Evolutionary conservation across 345 rosid genomes (phyloP).

Genomic region (Alliaria petiolata): DNA sequence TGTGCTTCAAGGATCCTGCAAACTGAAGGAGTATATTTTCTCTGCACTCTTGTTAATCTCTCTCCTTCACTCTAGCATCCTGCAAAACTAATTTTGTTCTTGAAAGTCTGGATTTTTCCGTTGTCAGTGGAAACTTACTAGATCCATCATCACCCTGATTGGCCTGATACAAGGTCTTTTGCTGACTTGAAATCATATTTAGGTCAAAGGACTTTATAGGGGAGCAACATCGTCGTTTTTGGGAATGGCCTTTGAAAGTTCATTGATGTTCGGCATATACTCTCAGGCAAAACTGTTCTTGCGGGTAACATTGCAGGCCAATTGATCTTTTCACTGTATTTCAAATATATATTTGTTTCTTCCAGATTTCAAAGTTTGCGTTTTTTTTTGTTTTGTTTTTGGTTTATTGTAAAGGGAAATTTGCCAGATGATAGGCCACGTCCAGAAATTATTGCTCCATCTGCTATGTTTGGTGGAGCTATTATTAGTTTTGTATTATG

Average conservation of each 20-base stretch:
- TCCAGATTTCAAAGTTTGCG: background rate
- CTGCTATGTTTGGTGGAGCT: constrained; percentile 89
- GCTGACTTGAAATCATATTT: constrained; percentile 21
- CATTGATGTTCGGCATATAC: constrained; percentile 85
- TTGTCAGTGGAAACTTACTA: background rate
- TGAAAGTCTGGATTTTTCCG: background rate
- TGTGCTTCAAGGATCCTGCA: constrained; percentile 73
- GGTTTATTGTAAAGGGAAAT: constrained; percentile 53
- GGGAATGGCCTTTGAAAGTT: constrained; percentile 91
- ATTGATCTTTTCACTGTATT: background rate
- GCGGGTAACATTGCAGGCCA: constrained; percentile 42
- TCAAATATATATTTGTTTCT: background rate
- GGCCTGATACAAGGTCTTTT: background rate
- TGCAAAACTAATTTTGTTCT: background rate
- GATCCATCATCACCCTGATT: background rate
- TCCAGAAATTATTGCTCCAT: constrained; percentile 69
- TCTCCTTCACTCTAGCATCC: background rate
- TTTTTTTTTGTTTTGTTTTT: background rate
- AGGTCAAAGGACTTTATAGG: constrained; percentile 86
- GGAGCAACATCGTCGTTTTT: constrained; percentile 89
- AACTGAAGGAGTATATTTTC: constrained; percentile 74
- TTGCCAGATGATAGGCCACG: constrained; percentile 48
- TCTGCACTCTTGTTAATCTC: background rate
- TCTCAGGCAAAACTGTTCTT: constrained; percentile 83
- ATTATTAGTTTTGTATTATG: constrained; percentile 83